phyloP scores from a whole-genome alignment of 768 basidiomycete species.

The Kwoniella europaea region DNA sequence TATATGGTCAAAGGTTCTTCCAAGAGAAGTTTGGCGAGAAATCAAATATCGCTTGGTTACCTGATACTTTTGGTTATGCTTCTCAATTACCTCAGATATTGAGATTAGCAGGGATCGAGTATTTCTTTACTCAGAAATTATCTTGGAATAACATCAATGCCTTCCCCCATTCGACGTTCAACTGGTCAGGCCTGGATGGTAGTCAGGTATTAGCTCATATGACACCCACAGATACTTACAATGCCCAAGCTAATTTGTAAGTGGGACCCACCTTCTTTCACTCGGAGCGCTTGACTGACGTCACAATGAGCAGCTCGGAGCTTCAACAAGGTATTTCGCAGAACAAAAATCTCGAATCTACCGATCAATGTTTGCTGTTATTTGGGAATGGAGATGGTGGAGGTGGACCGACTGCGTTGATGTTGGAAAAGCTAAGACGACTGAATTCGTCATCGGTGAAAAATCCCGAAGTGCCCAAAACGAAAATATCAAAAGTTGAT shows the following conservation, averaged over 20 bases:
- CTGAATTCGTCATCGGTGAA: constrained; percentile 61
- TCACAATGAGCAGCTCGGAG: constrained; percentile 1
- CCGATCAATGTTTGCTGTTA: constrained; percentile 72
- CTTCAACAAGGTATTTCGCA: constrained; percentile 14
- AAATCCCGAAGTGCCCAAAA: constrained; percentile 58
- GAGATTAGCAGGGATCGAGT: constrained; percentile 74
- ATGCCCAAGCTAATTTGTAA: constrained; percentile 64
- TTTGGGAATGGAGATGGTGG: constrained; percentile 95
- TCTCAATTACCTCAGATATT: constrained; percentile 87
- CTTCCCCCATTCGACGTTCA: constrained; percentile 95
- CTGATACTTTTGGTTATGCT: constrained; percentile 66
- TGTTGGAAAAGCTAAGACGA: constrained; percentile 92
- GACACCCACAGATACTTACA: constrained; percentile 93
- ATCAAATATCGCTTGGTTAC: constrained; percentile 51
- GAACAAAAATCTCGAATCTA: constrained; percentile 21
- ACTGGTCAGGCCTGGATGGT: constrained; percentile 81
- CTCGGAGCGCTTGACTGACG: no score
- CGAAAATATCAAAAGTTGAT: constrained; percentile 75
- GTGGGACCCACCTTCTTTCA: not conserved
- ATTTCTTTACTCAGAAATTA: constrained; percentile 91
- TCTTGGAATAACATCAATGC: constrained; percentile 65
- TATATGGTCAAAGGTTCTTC: constrained; percentile 89
- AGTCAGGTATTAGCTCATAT: constrained; percentile 91
- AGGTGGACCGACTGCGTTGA: constrained; percentile 61
- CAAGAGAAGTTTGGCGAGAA: constrained; percentile 59